Base-by-base conservation (phyloP, 1,284 basidiomycete species). In the Boletus semigastroideus region DNA sequence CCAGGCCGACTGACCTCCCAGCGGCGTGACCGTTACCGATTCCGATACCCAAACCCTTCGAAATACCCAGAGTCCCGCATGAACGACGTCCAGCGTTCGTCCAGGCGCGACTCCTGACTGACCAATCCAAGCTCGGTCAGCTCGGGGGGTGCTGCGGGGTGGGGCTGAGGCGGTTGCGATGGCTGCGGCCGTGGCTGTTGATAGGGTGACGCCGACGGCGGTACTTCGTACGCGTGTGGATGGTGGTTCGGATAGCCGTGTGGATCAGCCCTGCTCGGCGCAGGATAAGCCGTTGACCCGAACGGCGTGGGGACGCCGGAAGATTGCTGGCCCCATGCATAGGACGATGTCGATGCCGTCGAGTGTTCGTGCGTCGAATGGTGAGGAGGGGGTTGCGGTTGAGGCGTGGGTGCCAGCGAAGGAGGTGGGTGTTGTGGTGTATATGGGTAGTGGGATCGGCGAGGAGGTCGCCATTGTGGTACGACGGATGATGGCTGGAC, bases 41-140 rank as follows among this genome's bases (percentile, higher is more conserved):
- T 27, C 27, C 66, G 61, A 46, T 66, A 71, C 6, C 63, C 62
- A 43, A 67, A 68, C 13, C 66, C 66, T 52, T 71, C 66, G 16
- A 67, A 68, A 47, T 69, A 70, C 1, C 80, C 77, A 5, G 78
- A 78, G 43, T 82, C 77, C 9, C 75, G 73, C 78, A 84, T 82
- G 53, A 84, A 83, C 22, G 75, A 76, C 45, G 77, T 77, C 83
- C 82, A 84, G 30, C 78, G 68, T 56, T 80, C 79, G 51, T 80
- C 80, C 33, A 83, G 60, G 25, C 78, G 66, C 33, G 82, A 81
- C 57, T 79, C 79, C 11, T 78, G 71, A 7, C 79, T 64, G 1
- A 78, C 77, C 19, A 84, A 59, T 7, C 82, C 82, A 3, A 83
- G 68, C 44, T 78, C 75, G 0, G 76, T 74, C 16, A 83, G 65